Evolutionary conservation across 495 filamentous ascomycete genomes (phyloP), one percentile per base, ranked within the genome.

Genomic region (Ramalina peruviana): DNA sequence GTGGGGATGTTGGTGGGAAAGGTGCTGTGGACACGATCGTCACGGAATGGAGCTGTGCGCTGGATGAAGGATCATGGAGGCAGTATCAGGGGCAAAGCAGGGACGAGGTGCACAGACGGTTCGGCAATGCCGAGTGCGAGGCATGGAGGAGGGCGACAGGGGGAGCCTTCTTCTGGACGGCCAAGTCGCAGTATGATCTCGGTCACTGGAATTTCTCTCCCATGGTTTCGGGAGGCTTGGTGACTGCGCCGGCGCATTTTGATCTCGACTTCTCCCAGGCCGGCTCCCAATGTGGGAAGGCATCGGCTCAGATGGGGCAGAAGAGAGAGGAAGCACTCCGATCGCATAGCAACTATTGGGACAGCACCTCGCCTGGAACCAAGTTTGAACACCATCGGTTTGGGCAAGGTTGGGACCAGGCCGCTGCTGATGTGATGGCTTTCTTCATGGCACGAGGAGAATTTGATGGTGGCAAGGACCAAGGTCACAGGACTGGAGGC

Each of bases 41-140:
- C 21, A 75, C 74, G 13, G 75, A 80, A 51, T 80, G 74, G 57
- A 72, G 66, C 58, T 75, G 69, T 59, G 68, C 71, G 25, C 55
- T 79, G 46, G 58, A 63, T 51, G 63, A 62, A 12, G 59, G 67
- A 21, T 61, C 67, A 2, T 76, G 73, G 73, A 43, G 50, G 3
- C 64, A 65, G 51, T 55, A 56, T 36, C 39, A 53, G 16, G 49
- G 58, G 5, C 56, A 42, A 10, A 53, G 64, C 2, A 62, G 60
- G 46, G 54, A 62, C 3, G 52, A 57, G 1, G 56, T 73, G 16
- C 60, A 66, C 3, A 58, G 54, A 36, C 52, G 58, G 21, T 79
- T 80, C 51, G 73, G 74, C 26, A 60, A 65, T 33, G 65, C 61
- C 2, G 66, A 79, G 53, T 63, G 54, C 37, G 53, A 59, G 17